Evolutionary conservation across 164 flowering plant species (phyloP).

Genomic region (Taxillus chinensis): DNA sequence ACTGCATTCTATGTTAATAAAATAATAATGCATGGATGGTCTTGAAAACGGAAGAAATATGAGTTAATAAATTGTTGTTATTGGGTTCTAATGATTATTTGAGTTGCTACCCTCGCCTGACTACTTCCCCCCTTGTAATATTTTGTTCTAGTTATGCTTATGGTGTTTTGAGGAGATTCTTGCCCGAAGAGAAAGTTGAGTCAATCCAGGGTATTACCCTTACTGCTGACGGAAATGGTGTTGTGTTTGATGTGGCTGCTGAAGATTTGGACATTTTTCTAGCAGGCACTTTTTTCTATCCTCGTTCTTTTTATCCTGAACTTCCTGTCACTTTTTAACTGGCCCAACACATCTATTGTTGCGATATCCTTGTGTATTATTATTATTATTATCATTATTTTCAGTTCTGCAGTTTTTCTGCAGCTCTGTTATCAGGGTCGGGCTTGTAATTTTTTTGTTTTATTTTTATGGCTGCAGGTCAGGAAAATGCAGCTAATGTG

Average conservation of each 20-base stretch:
- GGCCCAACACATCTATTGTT: no score
- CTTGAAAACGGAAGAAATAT: no score
- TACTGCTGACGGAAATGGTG: slow-evolving; percentile 82
- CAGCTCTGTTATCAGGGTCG: neutral
- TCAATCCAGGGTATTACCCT: slow-evolving; percentile 61
- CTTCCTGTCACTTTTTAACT: neutral
- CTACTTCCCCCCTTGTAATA: no score
- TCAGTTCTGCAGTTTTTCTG: no score
- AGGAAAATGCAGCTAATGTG: slow-evolving; percentile 63
- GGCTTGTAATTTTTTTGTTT: neutral
- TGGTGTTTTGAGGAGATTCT: slow-evolving; percentile 59
- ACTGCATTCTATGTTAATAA: no score
- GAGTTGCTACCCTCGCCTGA: no score
- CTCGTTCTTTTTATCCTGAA: no score
- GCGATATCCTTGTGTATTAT: neutral
- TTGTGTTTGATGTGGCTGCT: slow-evolving; percentile 76
- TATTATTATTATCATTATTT: neutral
- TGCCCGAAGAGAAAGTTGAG: slow-evolving; percentile 85
- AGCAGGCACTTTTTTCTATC: slow-evolving; percentile 31
- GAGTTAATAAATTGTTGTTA: no score
- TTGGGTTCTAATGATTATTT: no score
- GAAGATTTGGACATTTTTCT: slow-evolving; percentile 61
- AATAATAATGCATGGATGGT: no score
- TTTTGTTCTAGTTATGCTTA: slow-evolving; percentile 44
- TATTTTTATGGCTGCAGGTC: slow-evolving; percentile 32